phyloP scores from a whole-genome alignment of 1,284 basidiomycete species.

The Erythrobasidium hasegawianum region DNA sequence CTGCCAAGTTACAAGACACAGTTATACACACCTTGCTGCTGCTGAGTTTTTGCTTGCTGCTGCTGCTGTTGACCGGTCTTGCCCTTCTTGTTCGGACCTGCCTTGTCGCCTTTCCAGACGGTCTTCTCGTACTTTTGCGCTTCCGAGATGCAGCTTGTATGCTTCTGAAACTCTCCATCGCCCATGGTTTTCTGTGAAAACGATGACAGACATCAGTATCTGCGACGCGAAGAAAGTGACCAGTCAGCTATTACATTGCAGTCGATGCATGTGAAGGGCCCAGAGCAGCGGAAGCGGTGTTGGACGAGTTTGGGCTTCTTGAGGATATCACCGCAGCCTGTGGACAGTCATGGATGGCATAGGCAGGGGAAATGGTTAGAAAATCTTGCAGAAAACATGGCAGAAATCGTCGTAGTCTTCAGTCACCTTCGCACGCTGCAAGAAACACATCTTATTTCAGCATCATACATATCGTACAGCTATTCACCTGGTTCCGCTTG shows the following conservation, averaged over 20 bases:
- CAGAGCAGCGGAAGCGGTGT: constrained; percentile 34
- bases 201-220: no score
- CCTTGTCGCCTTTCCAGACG: constrained; percentile 34
- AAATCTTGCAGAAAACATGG: no score
- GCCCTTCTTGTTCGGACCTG: constrained; percentile 12
- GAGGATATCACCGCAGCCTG: constrained; percentile 32
- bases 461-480: background rate
- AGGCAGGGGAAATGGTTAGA: no score
- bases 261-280: constrained; percentile 37
- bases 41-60: no score
- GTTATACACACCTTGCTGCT: constrained; percentile 1
- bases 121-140: constrained; percentile 37
- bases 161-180: constrained; percentile 27
- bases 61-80: constrained; percentile 30
- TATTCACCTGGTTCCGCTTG: background rate
- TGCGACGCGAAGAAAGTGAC: no score
- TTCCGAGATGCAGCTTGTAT: constrained; percentile 34
- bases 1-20: no score
- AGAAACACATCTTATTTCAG: no score
- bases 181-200: constrained; percentile 46
- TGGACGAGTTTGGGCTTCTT: constrained; percentile 37
- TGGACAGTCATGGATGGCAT: no score
- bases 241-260: constrained; percentile 22
- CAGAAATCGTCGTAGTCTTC: no score
- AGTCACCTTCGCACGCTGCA: background rate